Percentiles rank a stretch among this genome's conserved stretches.
Conservation (phyloP, 2,329 filamentous ascomycete genomes). For the Boeremia exigua region DNA sequence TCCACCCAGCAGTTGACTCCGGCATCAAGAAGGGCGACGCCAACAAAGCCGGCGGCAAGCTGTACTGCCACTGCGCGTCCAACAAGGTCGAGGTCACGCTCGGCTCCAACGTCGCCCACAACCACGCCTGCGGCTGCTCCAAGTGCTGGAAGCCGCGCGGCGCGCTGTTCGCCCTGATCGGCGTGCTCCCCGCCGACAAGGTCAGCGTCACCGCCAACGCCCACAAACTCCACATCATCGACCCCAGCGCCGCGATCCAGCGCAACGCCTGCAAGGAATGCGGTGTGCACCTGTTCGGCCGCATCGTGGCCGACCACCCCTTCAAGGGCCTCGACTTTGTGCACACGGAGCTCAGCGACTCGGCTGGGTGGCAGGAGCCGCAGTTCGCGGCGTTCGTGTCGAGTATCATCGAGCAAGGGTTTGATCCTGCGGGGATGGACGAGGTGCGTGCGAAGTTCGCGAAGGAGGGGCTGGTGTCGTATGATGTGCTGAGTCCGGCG, state of each 20-base stretch:
- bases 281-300: slow-evolving; percentile 69
- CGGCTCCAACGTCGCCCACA: slow-evolving; percentile 66
- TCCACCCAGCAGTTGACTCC: slow-evolving; percentile 69
- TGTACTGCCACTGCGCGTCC: slow-evolving; percentile 65
- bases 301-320: slow-evolving; percentile 68
- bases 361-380: slow-evolving; percentile 73
- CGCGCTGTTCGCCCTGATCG: slow-evolving; percentile 69
- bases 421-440: slow-evolving; percentile 61
- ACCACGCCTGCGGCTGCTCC: slow-evolving; percentile 74
- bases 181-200: slow-evolving; percentile 63
- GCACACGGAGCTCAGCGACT: slow-evolving; percentile 65
- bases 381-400: slow-evolving; percentile 74
- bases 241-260: slow-evolving; percentile 62
- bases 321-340: slow-evolving; percentile 75
- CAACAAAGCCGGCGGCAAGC: slow-evolving; percentile 65
- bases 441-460: slow-evolving; percentile 62
- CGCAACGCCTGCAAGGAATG: slow-evolving; percentile 54
- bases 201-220: slow-evolving; percentile 64
- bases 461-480: slow-evolving; percentile 63
- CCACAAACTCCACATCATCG: slow-evolving; percentile 62
- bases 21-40: slow-evolving; percentile 63
- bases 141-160: slow-evolving; percentile 74
- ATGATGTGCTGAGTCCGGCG: slow-evolving; percentile 66
- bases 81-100: slow-evolving; percentile 65
- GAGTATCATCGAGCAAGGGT: slow-evolving; percentile 72